Base-by-base conservation (phyloP, 345 rosid genomes). In the Aquilaria yunnanensis region DNA sequence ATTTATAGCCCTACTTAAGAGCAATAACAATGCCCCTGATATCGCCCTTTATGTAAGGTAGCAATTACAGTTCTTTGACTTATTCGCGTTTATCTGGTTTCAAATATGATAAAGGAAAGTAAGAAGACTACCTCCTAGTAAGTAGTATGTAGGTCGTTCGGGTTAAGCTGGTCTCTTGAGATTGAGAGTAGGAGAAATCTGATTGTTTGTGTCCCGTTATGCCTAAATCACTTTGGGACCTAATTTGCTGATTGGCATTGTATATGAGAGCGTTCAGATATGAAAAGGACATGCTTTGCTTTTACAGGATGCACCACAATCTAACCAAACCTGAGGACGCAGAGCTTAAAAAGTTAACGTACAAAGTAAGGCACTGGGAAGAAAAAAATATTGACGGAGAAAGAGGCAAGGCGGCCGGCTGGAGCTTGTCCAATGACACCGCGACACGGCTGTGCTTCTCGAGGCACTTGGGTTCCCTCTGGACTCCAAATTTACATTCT, bases 211-310 rank as follows among this genome's bases (percentile, higher is more conserved):
- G 23, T 23, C 23, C 23, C 23, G 23, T 23, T 23, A 23, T 23
- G 23, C 23, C 23, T 23, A 23, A 23, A 23, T 23, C 23, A 23
- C 23, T 0, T 23, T 23, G 23, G 23, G 23, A 23, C 23, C 9
- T 10, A 23, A 33, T 23, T 58, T 46, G 16, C 47, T 54, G 33
- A 70, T 23, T 12, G 56, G 59, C 32, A 14, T 37, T 37, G 9
- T 37, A 37, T 23, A 37, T 37, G 43, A 9, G 6, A 37, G 1
- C 51, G 55, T 71, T 49, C 77, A 86, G 94, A 70, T 90, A 87
- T 50, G 97, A 88, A 64, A 88, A 88, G 62, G 96, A 85, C 77
- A 86, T 86, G 89, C 74, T 88, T 88, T 57, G 88, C 96, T 12
- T 88, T 86, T 60, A 91, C 94, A 2, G 94, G 90, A 50, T 84